A percentile compares a stretch with the other conserved stretches of the same genome.
Evolutionary conservation across 805 yeast genomes (phyloP).

Genomic region (Priceomyces castillae): DNA sequence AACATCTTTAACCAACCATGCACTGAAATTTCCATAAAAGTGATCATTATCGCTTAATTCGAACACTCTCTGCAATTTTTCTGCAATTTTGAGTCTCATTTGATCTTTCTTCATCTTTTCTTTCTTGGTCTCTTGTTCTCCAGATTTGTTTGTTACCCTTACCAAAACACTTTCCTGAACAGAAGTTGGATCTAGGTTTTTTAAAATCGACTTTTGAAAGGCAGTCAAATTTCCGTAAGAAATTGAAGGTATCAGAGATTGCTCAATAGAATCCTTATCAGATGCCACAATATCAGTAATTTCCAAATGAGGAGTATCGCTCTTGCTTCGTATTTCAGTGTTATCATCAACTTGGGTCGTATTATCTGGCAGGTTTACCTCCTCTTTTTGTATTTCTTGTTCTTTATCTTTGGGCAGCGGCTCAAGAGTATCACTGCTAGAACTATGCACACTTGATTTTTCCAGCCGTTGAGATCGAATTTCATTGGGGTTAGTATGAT

Average conservation of each 20-base stretch:
- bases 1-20: conserved; percentile 83
- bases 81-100: conserved; percentile 29
- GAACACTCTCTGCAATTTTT: conserved; percentile 34
- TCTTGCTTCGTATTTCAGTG: background rate
- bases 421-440: no score
- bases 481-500: background rate
- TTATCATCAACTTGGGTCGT: background rate
- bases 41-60: conserved; percentile 52
- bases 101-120: conserved; percentile 11
- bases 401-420: no score
- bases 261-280: background rate
- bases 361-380: background rate
- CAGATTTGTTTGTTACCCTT: conserved; percentile 8
- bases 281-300: background rate
- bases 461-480: background rate
- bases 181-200: conserved; percentile 23
- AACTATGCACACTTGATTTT: no score
- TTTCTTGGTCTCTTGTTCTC: conserved; percentile 6
- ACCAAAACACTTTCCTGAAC: conserved; percentile 13
- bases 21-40: conserved; percentile 60
- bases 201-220: conserved; percentile 23
- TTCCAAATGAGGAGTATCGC: background rate
- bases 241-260: conserved; percentile 1
- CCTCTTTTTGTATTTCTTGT: background rate
- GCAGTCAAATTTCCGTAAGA: conserved; percentile 1